Evolutionary conservation across 208 protist species (phyloP), one percentile per base, ranked within the genome.

Genomic region (Endotrypanum monterogeii): DNA sequence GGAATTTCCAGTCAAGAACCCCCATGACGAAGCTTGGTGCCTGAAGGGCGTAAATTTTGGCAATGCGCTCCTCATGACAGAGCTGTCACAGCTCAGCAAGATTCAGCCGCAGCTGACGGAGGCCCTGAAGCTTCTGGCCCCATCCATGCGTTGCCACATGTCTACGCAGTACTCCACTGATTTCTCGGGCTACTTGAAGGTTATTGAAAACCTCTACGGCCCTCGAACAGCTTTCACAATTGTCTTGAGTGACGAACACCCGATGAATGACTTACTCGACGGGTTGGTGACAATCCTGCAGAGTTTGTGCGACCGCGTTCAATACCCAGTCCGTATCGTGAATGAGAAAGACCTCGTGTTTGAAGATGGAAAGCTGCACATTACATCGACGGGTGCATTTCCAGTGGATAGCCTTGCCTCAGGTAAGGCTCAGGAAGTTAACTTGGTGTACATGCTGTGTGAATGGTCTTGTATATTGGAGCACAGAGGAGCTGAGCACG

Each of bases 221-320:
- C 71, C 79, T 11, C 89, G 89, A 39, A 89, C 80, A 18, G 87
- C 80, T 25, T 82, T 94, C 25, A 90, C 87, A 30, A 85, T 94
- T 80, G 84, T 91, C 30, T 23, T 78, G 28, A 62, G 67, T 23
- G 70, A 74, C 51, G 51, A 55, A 8, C 51, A 75, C 3, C 60
- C 67, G 9, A 78, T 78, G 86, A 79, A 84, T 65, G 76, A 71
- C 30, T 51, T 80, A 11, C 44, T 77, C 66, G 79, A 79, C 35
- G 80, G 86, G 74, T 46, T 89, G 18, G 74, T 88, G 8, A 55
- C 32, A 18, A 67, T 84, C 28, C 48, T 91, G 73, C 63, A 81
- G 71, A 28, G 32, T 44, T 72, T 80, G 30, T 91, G 89, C 71
- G 80, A 85, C 73, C 71, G 63, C 7, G 74, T 83, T 68, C 77